phyloP scores from a whole-genome alignment of 495 filamentous ascomycete genomes.

The Letharia columbiana region DNA sequence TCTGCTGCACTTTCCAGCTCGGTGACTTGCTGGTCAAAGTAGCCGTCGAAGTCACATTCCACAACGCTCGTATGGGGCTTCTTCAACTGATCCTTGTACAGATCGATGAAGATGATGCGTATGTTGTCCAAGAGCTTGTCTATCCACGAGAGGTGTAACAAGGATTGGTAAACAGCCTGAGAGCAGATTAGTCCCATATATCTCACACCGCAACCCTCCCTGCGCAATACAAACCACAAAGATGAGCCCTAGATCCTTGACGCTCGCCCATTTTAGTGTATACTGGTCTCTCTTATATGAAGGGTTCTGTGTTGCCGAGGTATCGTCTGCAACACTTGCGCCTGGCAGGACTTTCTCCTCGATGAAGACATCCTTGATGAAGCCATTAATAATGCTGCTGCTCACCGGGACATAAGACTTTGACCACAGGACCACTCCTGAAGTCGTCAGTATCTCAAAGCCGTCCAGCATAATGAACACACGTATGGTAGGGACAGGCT shows the following conservation, averaged over 20 bases:
- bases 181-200: conserved; percentile 11
- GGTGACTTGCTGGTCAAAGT: conserved; percentile 85
- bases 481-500: background rate
- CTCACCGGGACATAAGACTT: conserved; percentile 72
- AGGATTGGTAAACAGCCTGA: conserved; percentile 92
- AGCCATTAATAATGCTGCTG: conserved; percentile 78
- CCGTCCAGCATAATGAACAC: conserved; percentile 67
- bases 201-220: background rate
- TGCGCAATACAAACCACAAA: conserved; percentile 65
- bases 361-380: conserved; percentile 94
- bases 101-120: conserved; percentile 74
- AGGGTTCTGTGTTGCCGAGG: conserved; percentile 51
- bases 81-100: conserved; percentile 81
- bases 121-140: conserved; percentile 95
- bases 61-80: conserved; percentile 68
- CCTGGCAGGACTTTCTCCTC: conserved; percentile 72
- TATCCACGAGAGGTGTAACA: conserved; percentile 92
- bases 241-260: conserved; percentile 86
- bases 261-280: conserved; percentile 86
- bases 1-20: conserved; percentile 63
- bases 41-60: conserved; percentile 74
- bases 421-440: conserved; percentile 95
- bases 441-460: conserved; percentile 92
- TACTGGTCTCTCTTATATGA: conserved; percentile 87
- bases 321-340: conserved; percentile 47